Conservation (phyloP, 176 grass and related monocot genomes). For the Oryza officinalis region DNA sequence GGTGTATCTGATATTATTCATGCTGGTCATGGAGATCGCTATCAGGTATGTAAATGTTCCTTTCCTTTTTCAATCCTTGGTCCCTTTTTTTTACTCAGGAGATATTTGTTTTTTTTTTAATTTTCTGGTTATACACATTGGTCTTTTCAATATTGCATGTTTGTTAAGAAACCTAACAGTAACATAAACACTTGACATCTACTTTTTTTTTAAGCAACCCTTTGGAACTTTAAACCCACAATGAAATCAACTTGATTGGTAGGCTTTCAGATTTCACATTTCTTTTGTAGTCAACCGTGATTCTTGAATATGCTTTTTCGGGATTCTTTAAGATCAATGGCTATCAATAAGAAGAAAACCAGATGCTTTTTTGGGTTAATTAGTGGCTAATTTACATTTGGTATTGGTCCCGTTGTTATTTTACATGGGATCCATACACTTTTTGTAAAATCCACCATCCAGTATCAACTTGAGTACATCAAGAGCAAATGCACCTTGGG, state of each 20-base stretch:
- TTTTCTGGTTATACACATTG: background rate
- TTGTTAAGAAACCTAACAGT: background rate
- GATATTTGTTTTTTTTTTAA: conserved; percentile 11
- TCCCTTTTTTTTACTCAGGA: background rate
- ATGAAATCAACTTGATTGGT: background rate
- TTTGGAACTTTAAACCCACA: background rate
- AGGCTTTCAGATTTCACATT: conserved; percentile 3
- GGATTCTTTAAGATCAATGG: background rate
- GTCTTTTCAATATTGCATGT: background rate
- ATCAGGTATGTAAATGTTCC: conserved; percentile 61
- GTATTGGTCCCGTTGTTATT: background rate
- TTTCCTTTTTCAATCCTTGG: background rate
- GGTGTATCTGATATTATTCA: conserved; percentile 82
- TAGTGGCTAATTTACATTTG: background rate
- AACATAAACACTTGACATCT: background rate
- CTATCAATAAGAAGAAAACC: background rate
- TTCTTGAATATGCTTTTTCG: background rate
- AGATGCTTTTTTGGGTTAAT: background rate
- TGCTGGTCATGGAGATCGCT: conserved; percentile 84
- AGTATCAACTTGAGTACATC: no score
- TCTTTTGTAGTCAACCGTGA: background rate
- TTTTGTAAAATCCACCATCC: background rate
- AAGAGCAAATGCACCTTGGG: no score
- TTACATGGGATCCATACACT: background rate
- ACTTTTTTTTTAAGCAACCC: background rate